Base-by-base conservation (phyloP, 768 basidiomycete species). In the Boletus rubescentipes region DNA sequence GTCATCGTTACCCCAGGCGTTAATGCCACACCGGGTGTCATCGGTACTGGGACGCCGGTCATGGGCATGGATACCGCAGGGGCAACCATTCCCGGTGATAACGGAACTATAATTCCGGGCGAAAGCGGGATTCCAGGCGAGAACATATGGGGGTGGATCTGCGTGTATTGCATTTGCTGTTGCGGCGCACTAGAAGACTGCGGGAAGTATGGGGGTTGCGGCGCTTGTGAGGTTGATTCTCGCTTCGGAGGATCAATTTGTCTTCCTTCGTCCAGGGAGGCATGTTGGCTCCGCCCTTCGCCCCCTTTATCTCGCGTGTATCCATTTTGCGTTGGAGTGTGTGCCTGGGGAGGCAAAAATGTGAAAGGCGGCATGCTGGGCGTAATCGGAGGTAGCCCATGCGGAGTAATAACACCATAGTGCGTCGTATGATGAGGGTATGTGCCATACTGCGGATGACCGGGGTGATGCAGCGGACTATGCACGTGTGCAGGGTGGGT, bases 301-400 rank as follows among this genome's bases (percentile, higher is more conserved):
- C 35, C 26, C 7, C 41, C 31, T 11, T 23, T 47, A 18, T 51
- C 40, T 12, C 35, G 53, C 2, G 14, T 6, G 15, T 55, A 29
- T 20, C 55, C 64, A 15, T 59, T 63, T 53, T 67, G 73, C 11
- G 40, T 54, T 16, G 60, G 58, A 7, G 45, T 59, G 37, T 56
- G 62, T 15, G 41, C 75, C 63, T 64, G 79, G 38, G 82, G 82
- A 16, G 82, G 78, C 35, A 87, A 77, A 70, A 97, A 95, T 12
- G 85, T 86, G 73, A 97, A 98, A 6, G 92, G 85, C 1, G 96
- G 96, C 95, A 98, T 98, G 55, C 89, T 90, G 0, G 95, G 94
- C n/a, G 95, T 97, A 64, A 97, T 93, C 2, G 91, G 89, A 14
- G 91, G 90, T n/a, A 93, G 73, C 0, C 90, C 89, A 58, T 86